Base-by-base conservation (phyloP, 805 yeast species). In the Saturnispora zaruensis region DNA sequence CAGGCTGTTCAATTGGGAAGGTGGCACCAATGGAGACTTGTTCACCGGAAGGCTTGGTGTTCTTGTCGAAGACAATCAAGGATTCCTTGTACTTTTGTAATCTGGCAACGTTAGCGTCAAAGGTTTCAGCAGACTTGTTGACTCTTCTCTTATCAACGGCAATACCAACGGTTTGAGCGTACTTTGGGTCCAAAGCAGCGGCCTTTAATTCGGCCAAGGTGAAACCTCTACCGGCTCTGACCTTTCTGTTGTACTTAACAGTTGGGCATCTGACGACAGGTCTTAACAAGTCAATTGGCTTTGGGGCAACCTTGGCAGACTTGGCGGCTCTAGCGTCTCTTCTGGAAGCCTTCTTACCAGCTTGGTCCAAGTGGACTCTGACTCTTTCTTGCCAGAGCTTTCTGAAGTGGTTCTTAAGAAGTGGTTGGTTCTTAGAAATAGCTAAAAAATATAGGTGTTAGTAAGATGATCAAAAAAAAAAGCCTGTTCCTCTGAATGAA, bases 311-410 rank as follows among this genome's bases (percentile, higher is more conserved):
- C 72, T 78, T 78, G 67, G 96, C 96, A 66, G 96, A 96, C 81
- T 86, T 90, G 67, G 84, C 68, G 71, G 87, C 84, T 79, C 99
- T 88, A 63, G 96, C 85, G 63, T 77, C 79, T 80, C 99, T 86
- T 84, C 99, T 89, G 61, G 95, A 83, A 70, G 78, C 89, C 84
- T 93, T 93, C 84, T 91, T 89, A 75, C 99, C 99, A 71, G 99
- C 96, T 82, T 93, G 99, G 91, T 93, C 97, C 73, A 93, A 86
- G 89, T 95, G 99, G 69, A 88, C 96, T 75, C 81, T 87, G 82
- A 93, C 99, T 73, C 98, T 87, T 78, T 88, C 96, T 81, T 93
- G 98, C 99, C 99, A 93, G 96, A 91, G 91, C 87, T 91, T 91
- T 83, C 97, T 86, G 96, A 91, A 91, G 82, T 93, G 99, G 85